Evolutionary conservation across 2,329 filamentous ascomycete species (phyloP), one percentile per base, ranked within the genome.

Genomic region (Thelonectria discophora): DNA sequence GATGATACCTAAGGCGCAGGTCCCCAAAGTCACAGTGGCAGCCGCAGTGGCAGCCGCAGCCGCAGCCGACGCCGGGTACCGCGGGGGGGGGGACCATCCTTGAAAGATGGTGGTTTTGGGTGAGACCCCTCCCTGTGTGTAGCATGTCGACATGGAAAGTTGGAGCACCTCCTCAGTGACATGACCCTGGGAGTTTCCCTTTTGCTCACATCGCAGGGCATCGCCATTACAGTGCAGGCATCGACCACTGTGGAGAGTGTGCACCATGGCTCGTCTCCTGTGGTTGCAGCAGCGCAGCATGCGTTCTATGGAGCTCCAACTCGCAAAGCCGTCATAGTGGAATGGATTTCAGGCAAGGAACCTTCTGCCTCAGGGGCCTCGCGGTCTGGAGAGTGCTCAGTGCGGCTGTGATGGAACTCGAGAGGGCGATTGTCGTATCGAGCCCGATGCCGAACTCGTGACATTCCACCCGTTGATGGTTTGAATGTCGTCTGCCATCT

Each of bases 1-100:
- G 48, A 60, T 42, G 59, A 66, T 71, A 68, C 69, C 57, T 67
- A 49, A 42, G 51, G 40, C 24, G 60, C 54, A 71, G 61, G 69
- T 68, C 59, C 54, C 62, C 40, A 30, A 30, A 30, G 21, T 21
- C 5, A 21, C 50, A 64, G 58, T 58, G 46, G 27, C 49, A 59
- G 39, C 54, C 43, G 32, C 39, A 47, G 20, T 30, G 20, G 43
- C 21, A 47, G 45, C 45, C 45, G 42, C 42, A 45, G 42, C 42
- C 42, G 42, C 42, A 45, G 42, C 42, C 42, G 42, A 60, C 68
- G 66, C 66, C 67, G 63, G 69, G 62, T 68, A 47, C 63, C 60
- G 65, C 60, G 59, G 62, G 65, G 58, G 59, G n/a, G 62, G 63
- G 58, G 62, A 51, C 40, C 48, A 59, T 62, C 54, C 15, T 42